phyloP scores from a whole-genome alignment of 1,284 basidiomycete genomes.

The Sporisorium sorghi region DNA sequence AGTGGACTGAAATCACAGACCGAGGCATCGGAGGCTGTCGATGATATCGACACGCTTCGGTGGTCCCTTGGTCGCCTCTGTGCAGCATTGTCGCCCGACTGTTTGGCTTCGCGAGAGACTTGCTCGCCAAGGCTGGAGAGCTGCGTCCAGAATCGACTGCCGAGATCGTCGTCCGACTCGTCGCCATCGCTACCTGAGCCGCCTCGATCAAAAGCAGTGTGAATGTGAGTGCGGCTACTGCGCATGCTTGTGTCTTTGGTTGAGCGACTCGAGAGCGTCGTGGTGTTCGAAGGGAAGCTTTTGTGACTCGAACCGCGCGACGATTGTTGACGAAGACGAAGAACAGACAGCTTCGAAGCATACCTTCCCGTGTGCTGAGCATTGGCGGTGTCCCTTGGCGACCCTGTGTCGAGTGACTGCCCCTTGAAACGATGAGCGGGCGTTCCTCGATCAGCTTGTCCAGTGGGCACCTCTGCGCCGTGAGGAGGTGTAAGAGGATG shows the following conservation, averaged over 20 bases:
- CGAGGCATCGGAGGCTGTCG: conserved; percentile 19
- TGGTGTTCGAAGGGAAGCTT: conserved; percentile 17
- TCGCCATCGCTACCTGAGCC: conserved; percentile 9
- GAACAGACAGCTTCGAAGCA: not conserved
- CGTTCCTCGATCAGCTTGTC: no score
- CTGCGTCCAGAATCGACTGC: conserved; percentile 26
- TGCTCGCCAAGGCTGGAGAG: conserved; percentile 23
- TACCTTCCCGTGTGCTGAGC: not conserved
- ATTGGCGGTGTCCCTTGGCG: not conserved
- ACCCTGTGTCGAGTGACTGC: not conserved
- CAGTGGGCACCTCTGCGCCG: not conserved
- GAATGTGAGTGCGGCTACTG: conserved; percentile 8
- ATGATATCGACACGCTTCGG: conserved; percentile 14
- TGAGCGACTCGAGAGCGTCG: conserved; percentile 11
- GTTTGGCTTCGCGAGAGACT: conserved; percentile 14
- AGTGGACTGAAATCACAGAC: conserved; percentile 33
- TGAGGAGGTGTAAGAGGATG: conserved; percentile 9
- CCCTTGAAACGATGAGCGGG: not conserved
- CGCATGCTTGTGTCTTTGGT: conserved; percentile 20
- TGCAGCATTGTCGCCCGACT: not conserved
- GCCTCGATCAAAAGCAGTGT: not conserved
- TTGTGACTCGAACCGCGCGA: conserved; percentile 23
- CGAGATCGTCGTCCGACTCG: conserved; percentile 12
- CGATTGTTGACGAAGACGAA: not conserved
- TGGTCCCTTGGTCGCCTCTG: not conserved